Conservation (phyloP, 192 early-diverging fungal genomes). For the Phlyctochytrium arcticum region DNA sequence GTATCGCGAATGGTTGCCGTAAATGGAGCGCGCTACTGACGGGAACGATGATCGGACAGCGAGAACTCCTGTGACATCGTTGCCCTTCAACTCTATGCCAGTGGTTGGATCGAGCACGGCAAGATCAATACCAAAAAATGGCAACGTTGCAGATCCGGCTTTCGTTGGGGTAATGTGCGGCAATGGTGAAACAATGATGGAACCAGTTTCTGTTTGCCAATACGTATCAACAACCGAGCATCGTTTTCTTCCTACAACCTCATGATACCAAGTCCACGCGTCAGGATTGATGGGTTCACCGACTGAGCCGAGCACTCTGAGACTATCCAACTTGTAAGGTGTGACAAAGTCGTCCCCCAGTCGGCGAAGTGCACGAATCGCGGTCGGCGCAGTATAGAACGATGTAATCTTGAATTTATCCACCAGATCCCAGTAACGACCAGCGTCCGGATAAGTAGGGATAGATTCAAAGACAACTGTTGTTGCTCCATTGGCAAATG, state of each 20-base stretch:
- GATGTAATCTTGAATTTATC: slow-evolving; percentile 91
- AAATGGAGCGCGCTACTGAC: slow-evolving; percentile 87
- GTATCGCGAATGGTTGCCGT: slow-evolving; percentile 86
- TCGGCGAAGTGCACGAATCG: slow-evolving; percentile 91
- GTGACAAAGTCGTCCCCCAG: slow-evolving; percentile 75
- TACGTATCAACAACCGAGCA: slow-evolving; percentile 98
- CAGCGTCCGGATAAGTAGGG: slow-evolving; percentile 83
- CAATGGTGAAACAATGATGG: slow-evolving; percentile 85
- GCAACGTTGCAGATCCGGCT: slow-evolving; percentile 91
- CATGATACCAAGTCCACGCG: slow-evolving; percentile 97
- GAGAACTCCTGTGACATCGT: slow-evolving; percentile 87
- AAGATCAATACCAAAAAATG: slow-evolving; percentile 94
- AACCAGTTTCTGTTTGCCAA: slow-evolving; percentile 79
- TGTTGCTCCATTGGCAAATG: slow-evolving; percentile 79
- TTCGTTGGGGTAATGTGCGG: slow-evolving; percentile 88
- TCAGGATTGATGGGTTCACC: slow-evolving; percentile 98
- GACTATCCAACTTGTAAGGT: slow-evolving; percentile 72
- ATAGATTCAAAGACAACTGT: slow-evolving; percentile 93
- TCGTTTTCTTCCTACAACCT: slow-evolving; percentile 76
- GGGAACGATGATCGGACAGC: slow-evolving; percentile 86
- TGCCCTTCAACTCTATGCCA: slow-evolving; percentile 79
- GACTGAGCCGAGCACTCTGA: slow-evolving; percentile 90
- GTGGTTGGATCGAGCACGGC: slow-evolving; percentile 80
- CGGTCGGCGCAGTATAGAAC: slow-evolving; percentile 98
- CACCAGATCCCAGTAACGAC: slow-evolving; percentile 60